Base-by-base conservation (phyloP, 331 rosid genomes). In the Stylosanthes scabra region DNA sequence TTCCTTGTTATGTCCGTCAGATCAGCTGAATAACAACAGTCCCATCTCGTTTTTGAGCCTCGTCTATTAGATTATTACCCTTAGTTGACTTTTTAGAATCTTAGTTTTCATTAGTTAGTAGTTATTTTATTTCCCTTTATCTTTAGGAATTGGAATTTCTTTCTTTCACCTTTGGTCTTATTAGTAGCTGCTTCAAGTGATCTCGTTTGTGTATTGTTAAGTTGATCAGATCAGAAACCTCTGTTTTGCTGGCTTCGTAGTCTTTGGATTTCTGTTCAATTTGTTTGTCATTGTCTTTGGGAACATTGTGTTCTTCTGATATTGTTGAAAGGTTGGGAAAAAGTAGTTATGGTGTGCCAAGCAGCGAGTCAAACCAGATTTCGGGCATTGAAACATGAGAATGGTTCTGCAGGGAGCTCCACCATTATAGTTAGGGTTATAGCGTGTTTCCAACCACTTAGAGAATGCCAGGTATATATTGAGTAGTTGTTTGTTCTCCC, bases 331-430 rank as follows among this genome's bases (percentile, higher is more conserved):
- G 86, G 91, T 75, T 74, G 80, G 80, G 84, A 83, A 77, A 83
- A 77, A 80, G 89, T 95, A 95, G 99, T 92, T 85, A 92, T 95
- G 99, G 99, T 92, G 80, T 76, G 97, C 96, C 99, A 95, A 95
- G 93, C 99, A 82, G 99, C 99, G 46, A 79, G 92, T 77, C 97
- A 92, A 86, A 95, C 99, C 77, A 95, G 89, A 95, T 95, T 95
- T 88, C 90, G 99, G 86, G 93, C 99, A 80, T 88, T 87, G 91
- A 95, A 92, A 92, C 96, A 95, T 52, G 97, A 90, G 72, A 95
- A 80, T 84, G 99, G 99, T 87, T 84, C 59, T 64, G 90, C 92
- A 54, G 99, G 99, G 76, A 62, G 84, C 70, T 82, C 97, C 77
- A 87, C 98, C 85, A 95, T 95, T 37, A 84, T 95, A 66, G 96